Percentiles rank a stretch among this genome's conserved stretches.
Conservation (phyloP, 208 protist species). For the Acanthamoeba healyi region DNA sequence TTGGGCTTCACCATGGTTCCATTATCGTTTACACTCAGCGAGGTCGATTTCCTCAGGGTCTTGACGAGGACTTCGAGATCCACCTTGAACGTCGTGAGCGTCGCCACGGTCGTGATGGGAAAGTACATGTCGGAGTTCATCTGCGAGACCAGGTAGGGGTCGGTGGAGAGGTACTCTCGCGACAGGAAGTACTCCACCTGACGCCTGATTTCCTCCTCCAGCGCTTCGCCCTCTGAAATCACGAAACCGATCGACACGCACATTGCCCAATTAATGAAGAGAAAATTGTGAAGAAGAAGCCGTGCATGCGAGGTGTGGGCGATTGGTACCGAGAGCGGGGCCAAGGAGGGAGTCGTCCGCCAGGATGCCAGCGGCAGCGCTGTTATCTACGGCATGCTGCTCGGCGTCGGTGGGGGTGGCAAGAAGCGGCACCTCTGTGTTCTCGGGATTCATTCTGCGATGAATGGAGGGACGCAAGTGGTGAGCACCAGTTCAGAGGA, state of each 20-base stretch:
- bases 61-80: conserved; percentile 82
- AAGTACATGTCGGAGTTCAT: conserved; percentile 86
- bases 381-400: no score
- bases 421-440: no score
- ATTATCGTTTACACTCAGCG: conserved; percentile 77
- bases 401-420: no score
- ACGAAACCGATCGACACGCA: no score
- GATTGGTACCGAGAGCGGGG: no score
- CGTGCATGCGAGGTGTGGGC: no score
- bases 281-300: neutral
- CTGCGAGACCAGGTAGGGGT: conserved; percentile 77
- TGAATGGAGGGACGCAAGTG: no score
- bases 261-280: neutral
- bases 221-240: conserved; percentile 77
- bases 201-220: conserved; percentile 78
- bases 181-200: conserved; percentile 87
- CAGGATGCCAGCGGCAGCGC: no score
- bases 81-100: conserved; percentile 75
- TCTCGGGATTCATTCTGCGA: no score
- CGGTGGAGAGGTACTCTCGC: conserved; percentile 80
- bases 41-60: conserved; percentile 74
- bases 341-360: no score
- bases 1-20: conserved; percentile 81
- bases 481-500: no score
- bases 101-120: conserved; percentile 78